Base-by-base conservation (phyloP, 192 early-diverging fungal species). In the Tieghemiomyces parasiticus region DNA sequence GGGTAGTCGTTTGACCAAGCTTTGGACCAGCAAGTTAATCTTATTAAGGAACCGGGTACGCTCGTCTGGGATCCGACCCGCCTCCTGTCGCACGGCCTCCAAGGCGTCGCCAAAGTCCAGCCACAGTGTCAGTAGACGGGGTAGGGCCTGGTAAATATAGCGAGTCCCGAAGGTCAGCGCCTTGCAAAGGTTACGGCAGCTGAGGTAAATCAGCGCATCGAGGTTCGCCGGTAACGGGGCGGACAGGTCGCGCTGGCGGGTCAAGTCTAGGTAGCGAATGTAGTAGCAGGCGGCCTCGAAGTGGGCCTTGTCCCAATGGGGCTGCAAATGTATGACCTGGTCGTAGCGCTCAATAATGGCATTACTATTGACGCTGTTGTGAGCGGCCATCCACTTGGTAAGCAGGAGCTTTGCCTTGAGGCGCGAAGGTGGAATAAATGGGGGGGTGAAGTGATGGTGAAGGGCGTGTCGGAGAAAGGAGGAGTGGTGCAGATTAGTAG, bases 101-200 rank as follows among this genome's bases (percentile, higher is more conserved):
- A 61, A 38, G n/a, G 24, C 67, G 4, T 68, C 65, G 8, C 81
- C 88, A 62, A 86, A 68, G 35, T 89, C 83, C 13, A 96, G 67
- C 90, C 91, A 96, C 4, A 88, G 66, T 0, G 91, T 94, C 58
- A 96, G 66, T 19, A 96, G 68, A 6, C 87, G 72, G 9, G 93
- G 91, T 61, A 96, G 61, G 4, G 86, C 84, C 62, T 92, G 82
- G 65, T 88, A 92, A 38, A 92, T 78, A 55, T 87, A 94, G 45
- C 82, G 77, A 2, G 84, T 75, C 12, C 93, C 88, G 33, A 71
- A 65, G 31, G 74, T 65, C 13, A 96, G 61, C 0, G 90, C 65
- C 42, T 63, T 67, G n/a, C 58, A 51, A 52, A 65, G 65, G 33
- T 58, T 58, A 26, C 55, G 55, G 24, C 55, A 58, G n/a, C 34